Base-by-base conservation (phyloP, 139 green algal species). In the Micractinium conductrix region DNA sequence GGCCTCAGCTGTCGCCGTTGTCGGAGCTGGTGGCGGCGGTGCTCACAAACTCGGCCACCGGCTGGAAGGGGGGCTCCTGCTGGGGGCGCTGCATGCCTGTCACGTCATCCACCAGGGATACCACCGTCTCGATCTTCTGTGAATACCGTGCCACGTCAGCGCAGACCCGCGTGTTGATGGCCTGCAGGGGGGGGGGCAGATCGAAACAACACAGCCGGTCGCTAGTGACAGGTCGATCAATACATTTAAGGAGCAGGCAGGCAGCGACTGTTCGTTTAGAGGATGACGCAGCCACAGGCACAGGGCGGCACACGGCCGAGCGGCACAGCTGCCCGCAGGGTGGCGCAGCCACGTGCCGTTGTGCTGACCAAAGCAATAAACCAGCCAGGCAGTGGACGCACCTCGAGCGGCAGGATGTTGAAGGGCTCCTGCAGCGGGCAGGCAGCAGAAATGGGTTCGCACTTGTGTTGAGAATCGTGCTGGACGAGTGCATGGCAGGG, bases 371-470 rank as follows among this genome's bases (percentile, higher is more conserved):
- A n/a, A n/a, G n/a, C n/a, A n/a, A n/a, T n/a, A n/a, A n/a, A n/a
- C n/a, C n/a, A n/a, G n/a, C n/a, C n/a, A n/a, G 48, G 48, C 48
- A 24, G 48, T 58, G 48, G 48, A 16, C 70, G 43, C 70, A 78
- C 70, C 70, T 42, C 44, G 26, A 78, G 70, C 22, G 70, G 70
- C 70, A 78, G 70, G 70, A 78, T 78, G 70, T 78, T 78, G 70
- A 78, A 78, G 6, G 70, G 70, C 70, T 78, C 70, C 70, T 78
- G 65, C 65, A 72, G 58, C 17, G 26, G 58, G 58, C 26, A 2
- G 26, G 60, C 3, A 28, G 26, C 28, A 69, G 26, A n/a, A n/a
- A n/a, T n/a, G n/a, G n/a, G n/a, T n/a, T n/a, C n/a, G n/a, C n/a
- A n/a, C n/a, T n/a, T n/a, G n/a, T n/a, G n/a, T n/a, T 4, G 37